These are phyloP conservation scores for Daldinia sp. DNA, from an alignment of 2,329 filamentous ascomycete species.

Conservation along the genomic window DNA sequence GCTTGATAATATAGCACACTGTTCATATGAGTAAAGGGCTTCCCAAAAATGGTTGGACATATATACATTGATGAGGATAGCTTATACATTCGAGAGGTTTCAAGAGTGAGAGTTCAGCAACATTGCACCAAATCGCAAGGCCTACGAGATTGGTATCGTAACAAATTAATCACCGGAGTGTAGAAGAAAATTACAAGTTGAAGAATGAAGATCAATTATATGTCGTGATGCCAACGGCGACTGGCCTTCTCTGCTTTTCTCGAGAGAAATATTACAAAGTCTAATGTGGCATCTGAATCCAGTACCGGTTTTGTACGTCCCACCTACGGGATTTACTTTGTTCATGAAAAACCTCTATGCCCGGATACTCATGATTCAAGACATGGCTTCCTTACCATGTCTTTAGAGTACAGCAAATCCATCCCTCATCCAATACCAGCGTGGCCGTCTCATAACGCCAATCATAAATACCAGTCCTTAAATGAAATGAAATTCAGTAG, in stretches of 20 bases:
- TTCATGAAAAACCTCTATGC: conserved; percentile 28
- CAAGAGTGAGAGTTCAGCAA: no score
- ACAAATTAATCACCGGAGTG: background rate
- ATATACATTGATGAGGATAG: no score
- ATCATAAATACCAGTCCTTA: conserved; percentile 15
- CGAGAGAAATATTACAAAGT: conserved; percentile 30
- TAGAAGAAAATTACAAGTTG: background rate
- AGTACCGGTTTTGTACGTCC: conserved; percentile 20
- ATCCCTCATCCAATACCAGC: conserved; percentile 11
- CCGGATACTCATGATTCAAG: conserved; percentile 14
- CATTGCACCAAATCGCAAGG: no score
- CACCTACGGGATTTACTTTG: conserved; percentile 15
- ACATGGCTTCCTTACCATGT: conserved; percentile 8
- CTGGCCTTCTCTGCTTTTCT: conserved; percentile 18
- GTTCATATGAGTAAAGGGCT: no score
- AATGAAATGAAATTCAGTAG: conserved; percentile 3
- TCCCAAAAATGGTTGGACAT: no score
- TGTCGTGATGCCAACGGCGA: conserved; percentile 30
- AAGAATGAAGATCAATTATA: conserved; percentile 24
- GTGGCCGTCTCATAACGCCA: conserved; percentile 26
- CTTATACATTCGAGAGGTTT: no score
- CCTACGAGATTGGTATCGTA: background rate
- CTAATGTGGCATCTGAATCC: conserved; percentile 16
- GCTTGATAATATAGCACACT: no score
- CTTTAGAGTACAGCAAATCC: conserved; percentile 9